Evolutionary conservation across 176 grass and related monocot genomes (phyloP), one percentile per base, ranked within the genome.

Genomic region (Lolium multiflorum): DNA sequence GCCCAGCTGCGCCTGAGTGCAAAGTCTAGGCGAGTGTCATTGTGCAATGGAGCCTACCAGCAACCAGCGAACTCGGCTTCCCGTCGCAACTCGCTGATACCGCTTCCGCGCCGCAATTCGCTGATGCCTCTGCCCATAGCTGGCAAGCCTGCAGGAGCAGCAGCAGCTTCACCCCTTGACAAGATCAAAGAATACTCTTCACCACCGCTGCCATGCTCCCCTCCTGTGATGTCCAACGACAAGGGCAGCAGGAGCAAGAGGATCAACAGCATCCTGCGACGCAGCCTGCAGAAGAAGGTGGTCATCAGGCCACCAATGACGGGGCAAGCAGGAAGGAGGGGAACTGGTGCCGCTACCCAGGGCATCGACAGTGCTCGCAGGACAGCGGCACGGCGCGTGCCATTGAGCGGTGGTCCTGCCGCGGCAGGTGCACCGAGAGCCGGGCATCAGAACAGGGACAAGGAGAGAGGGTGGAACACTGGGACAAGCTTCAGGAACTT

Each of bases 261-360:
- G 84, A 92, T 95, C 71, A 91, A 61, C 73, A 96, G 76, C 85
- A 98, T 98, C 74, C 87, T 99, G 48, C 87, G 92, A 31, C 88
- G 92, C 72, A 99, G 97, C 87, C 83, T 99, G 15, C 97, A 99
- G 80, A 99, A 99, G 94, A 99, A 96, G 57, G 97, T 99, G 73
- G 81, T 99, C 85, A 85, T 98, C 62, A 84, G 94, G 62, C 75
- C 94, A 0, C 18, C 79, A 0, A 16, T 89, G 71, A 84, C 71
- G 1, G 83, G 82, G 0, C 94, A 98, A 80, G 50, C 77, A 0
- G 85, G 81, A 1, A 90, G 85, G 79, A 93, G 86, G 50, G 51
- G 44, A 2, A 58, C 65, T 4, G 21, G 24, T 25, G 16, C 65
- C 57, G 17, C 71, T 21, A 13, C 66, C n/a, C 84, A 88, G 25